Evolutionary conservation across 2,329 filamentous ascomycete species (phyloP).

Genomic region (Ceratocystis lukuohia): DNA sequence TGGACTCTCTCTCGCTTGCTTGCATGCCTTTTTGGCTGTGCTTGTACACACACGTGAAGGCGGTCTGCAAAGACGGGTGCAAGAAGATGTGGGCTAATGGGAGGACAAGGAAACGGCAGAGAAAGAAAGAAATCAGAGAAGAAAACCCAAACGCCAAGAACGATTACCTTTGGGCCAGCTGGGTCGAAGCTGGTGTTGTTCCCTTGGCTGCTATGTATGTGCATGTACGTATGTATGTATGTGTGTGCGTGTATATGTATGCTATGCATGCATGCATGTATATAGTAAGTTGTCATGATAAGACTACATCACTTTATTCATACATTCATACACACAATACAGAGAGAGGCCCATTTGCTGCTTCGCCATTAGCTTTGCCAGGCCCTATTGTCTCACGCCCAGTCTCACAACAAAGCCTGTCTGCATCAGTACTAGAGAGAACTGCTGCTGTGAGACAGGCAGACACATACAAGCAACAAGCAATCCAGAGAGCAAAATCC

Average conservation of each 20-base stretch:
- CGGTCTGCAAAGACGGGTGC: background rate
- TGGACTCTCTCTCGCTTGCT: conserved; percentile 7
- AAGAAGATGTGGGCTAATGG: background rate
- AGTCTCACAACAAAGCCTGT: background rate
- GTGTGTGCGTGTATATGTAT: no score
- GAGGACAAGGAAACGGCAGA: background rate
- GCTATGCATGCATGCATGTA: background rate
- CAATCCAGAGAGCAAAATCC: background rate
- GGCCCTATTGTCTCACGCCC: background rate
- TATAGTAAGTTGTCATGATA: background rate
- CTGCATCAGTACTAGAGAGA: background rate
- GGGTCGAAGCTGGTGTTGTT: no score
- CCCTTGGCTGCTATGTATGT: no score
- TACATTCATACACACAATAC: no score
- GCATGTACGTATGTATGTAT: no score
- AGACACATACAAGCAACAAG: background rate
- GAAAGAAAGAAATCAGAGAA: background rate
- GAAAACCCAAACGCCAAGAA: no score
- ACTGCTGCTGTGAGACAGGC: background rate
- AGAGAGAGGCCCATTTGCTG: background rate
- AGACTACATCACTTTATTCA: background rate
- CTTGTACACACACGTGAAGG: conserved; percentile 6
- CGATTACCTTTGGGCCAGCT: no score
- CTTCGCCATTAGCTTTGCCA: background rate
- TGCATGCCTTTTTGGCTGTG: background rate